A percentile compares a stretch with the other conserved stretches of the same genome.
These are phyloP conservation scores for Alternaria panax DNA, from an alignment of 2,329 filamentous ascomycete genomes.

Conservation along the genomic window DNA sequence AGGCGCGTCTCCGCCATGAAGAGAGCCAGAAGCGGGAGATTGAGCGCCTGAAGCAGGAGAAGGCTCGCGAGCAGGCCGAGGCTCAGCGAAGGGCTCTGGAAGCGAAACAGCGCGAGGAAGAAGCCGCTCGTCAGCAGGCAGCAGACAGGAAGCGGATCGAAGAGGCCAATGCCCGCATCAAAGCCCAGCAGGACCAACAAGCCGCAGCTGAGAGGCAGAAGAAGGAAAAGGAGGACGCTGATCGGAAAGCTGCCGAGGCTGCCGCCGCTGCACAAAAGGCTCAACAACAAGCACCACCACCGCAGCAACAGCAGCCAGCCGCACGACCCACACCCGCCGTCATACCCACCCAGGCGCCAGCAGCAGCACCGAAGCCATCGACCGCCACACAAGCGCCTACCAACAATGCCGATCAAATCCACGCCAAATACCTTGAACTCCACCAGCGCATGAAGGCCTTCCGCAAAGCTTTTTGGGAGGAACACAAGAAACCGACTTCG, in stretches of 20 bases:
- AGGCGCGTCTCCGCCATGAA: conserved; percentile 41
- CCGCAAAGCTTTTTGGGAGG: conserved; percentile 38
- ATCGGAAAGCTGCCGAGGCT: conserved; percentile 38
- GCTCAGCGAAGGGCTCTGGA: conserved; percentile 45
- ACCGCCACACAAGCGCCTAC: conserved; percentile 17
- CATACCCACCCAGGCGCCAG: conserved; percentile 8
- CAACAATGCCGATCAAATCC: conserved; percentile 38
- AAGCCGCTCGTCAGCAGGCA: conserved; percentile 36
- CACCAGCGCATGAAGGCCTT: conserved; percentile 50
- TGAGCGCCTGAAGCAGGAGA: conserved; percentile 54
- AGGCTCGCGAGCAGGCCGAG: conserved; percentile 52
- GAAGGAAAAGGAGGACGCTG: conserved; percentile 40
- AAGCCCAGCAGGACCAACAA: conserved; percentile 40
- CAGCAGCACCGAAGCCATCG: conserved; percentile 7
- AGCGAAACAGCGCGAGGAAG: conserved; percentile 43
- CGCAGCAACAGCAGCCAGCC: conserved; percentile 9
- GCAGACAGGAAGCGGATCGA: conserved; percentile 39
- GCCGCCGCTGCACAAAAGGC: conserved; percentile 37
- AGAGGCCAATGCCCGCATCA: conserved; percentile 42
- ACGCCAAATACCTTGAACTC: conserved; percentile 45
- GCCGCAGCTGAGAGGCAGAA: conserved; percentile 38
- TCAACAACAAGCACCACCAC: conserved; percentile 24
- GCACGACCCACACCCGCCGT: conserved; percentile 16
- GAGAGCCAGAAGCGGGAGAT: conserved; percentile 49
- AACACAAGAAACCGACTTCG: conserved; percentile 31